Evolutionary conservation across 257 asterid species (phyloP).

Genomic region (Leonotis leonurus): DNA sequence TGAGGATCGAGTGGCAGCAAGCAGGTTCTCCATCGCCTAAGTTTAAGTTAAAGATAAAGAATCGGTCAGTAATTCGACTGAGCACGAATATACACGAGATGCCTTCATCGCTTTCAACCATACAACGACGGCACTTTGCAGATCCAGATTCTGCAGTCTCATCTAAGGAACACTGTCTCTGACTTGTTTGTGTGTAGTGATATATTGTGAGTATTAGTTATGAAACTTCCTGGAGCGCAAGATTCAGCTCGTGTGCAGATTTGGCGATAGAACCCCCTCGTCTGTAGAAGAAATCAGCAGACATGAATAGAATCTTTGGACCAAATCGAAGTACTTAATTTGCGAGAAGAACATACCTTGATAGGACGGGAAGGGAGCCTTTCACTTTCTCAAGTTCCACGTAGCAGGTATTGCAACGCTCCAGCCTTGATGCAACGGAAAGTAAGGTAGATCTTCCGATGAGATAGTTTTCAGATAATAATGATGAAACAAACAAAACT

Average conservation of each 20-base stretch:
- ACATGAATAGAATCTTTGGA: constrained; percentile 1
- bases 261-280: constrained; percentile 90
- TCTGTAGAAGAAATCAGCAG: constrained; percentile 38
- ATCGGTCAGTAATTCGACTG: constrained; percentile 27
- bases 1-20: constrained; percentile 21
- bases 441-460: constrained; percentile 15
- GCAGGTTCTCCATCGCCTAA: constrained; percentile 20
- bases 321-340: constrained; percentile 2
- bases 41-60: constrained; percentile 30
- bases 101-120: constrained; percentile 10
- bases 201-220: constrained; percentile 18
- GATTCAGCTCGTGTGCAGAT: constrained; percentile 77
- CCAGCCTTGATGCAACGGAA: constrained; percentile 56
- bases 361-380: constrained; percentile 52
- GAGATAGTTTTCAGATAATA: constrained; percentile 9
- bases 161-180: not conserved
- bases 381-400: constrained; percentile 92
- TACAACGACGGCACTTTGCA: constrained; percentile 7
- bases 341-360: constrained; percentile 43
- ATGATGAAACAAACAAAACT: not conserved
- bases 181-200: constrained; percentile 10
- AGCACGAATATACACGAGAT: constrained; percentile 27
- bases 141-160: constrained; percentile 17
- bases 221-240: constrained; percentile 76
- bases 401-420: constrained; percentile 81